Evolutionary conservation across 345 rosid species (phyloP).

Genomic region (Bretschneidera sinensis): DNA sequence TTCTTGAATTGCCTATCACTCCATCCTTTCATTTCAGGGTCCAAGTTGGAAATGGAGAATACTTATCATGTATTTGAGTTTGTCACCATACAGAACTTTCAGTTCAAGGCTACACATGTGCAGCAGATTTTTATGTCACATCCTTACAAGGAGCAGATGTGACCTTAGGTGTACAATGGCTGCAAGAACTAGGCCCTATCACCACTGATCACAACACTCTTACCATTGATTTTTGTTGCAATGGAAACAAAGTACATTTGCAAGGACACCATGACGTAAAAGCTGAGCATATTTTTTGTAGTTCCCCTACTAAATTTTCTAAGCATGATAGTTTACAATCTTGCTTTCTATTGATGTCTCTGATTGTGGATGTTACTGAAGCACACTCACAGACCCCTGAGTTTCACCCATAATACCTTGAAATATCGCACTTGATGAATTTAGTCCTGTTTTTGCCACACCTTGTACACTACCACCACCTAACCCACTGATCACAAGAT

Average conservation of each 20-base stretch:
- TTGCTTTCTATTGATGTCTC: too few relatives aligned
- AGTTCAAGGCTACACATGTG: neutral
- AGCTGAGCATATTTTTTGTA: too few relatives aligned
- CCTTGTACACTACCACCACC: too few relatives aligned
- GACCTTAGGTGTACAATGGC: neutral
- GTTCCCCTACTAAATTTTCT: too few relatives aligned
- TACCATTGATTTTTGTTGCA: neutral
- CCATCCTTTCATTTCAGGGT: neutral
- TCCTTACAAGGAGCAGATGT: neutral
- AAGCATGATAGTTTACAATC: too few relatives aligned
- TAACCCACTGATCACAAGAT: too few relatives aligned
- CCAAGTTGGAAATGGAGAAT: neutral
- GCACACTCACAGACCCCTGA: too few relatives aligned
- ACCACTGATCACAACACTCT: neutral
- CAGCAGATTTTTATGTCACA: too few relatives aligned
- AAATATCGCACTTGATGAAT: too few relatives aligned
- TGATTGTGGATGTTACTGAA: too few relatives aligned
- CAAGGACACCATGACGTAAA: neutral
- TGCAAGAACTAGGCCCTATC: neutral
- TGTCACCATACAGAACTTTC: neutral
- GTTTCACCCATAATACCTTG: too few relatives aligned
- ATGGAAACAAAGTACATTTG: neutral
- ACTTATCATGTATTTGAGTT: neutral
- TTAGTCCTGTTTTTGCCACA: neutral
- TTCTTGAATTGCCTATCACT: neutral